Evolutionary conservation across 441 rosid genomes (phyloP).

Genomic region (Corymbia citriodora): DNA sequence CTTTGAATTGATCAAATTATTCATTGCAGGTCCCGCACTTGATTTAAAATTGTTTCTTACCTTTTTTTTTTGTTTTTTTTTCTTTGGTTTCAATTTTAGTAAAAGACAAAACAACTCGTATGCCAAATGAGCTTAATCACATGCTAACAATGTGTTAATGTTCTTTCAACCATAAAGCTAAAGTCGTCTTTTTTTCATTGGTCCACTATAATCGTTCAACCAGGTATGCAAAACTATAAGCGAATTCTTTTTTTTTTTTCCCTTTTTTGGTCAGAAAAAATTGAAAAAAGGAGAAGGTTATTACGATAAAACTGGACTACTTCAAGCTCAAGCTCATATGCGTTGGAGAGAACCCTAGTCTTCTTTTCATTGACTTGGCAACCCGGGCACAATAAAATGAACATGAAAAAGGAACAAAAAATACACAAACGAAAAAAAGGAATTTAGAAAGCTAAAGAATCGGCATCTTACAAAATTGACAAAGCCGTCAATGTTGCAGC

Average conservation of each 20-base stretch:
- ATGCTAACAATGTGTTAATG: accelerated
- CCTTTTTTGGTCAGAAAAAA: neutral
- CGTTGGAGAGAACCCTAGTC: neutral
- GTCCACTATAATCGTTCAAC: neutral
- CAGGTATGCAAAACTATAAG: neutral
- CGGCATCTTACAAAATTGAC: neutral
- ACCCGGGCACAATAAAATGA: neutral
- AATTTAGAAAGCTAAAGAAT: neutral
- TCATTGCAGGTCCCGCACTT: neutral
- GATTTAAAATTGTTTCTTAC: too few species aligned
- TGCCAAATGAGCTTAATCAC: neutral
- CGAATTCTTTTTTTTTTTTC: neutral
- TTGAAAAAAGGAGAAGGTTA: accelerated
- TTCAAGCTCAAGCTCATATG: accelerated
- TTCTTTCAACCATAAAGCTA: neutral
- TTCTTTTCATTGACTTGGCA: neutral
- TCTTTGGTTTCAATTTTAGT: too few species aligned
- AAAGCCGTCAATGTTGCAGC: neutral
- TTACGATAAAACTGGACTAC: neutral
- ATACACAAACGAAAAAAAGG: accelerated
- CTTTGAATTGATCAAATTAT: neutral
- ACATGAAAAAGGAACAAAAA: neutral
- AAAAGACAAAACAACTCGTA: neutral
- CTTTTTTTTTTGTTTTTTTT: too few species aligned
- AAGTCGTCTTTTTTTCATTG: neutral